A percentile compares a stretch with the other conserved stretches of the same genome.
phyloP scores from a whole-genome alignment of 345 rosid genomes.

The Eucalyptus virginea region DNA sequence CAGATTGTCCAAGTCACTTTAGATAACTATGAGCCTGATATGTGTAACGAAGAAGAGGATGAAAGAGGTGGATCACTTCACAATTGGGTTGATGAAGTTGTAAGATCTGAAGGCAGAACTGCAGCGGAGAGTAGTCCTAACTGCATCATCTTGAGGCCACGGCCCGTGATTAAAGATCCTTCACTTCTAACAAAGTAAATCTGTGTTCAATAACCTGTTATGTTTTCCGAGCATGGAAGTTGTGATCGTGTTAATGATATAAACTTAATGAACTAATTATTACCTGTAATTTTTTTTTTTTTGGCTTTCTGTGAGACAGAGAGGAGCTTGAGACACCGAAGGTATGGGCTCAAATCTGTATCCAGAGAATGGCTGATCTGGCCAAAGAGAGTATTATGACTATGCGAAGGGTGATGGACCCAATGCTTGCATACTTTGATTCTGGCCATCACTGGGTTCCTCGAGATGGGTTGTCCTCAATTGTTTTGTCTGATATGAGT shows the following conservation, averaged over 20 bases:
- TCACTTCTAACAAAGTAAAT: conserved; percentile 68
- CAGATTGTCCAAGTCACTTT: conserved; percentile 73
- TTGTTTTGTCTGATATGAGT: conserved; percentile 66
- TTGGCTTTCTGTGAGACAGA: conserved; percentile 20
- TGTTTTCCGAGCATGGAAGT: not conserved
- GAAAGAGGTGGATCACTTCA: conserved; percentile 57
- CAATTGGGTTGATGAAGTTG: conserved; percentile 96
- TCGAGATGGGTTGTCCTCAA: conserved; percentile 57
- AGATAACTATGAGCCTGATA: conserved; percentile 66
- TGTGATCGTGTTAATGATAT: not conserved
- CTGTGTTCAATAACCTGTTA: not conserved
- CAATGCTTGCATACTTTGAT: conserved; percentile 70
- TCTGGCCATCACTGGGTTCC: conserved; percentile 68
- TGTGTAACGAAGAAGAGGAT: conserved; percentile 21
- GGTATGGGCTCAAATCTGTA: conserved; percentile 89
- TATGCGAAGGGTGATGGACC: conserved; percentile 72
- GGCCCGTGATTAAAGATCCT: conserved; percentile 66
- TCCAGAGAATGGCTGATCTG: conserved; percentile 85
- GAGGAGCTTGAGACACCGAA: conserved; percentile 86
- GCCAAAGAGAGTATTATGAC: conserved; percentile 90
- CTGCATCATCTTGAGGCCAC: conserved; percentile 42
- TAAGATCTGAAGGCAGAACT: conserved; percentile 82
- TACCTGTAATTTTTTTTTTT: not conserved
- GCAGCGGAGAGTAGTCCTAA: conserved; percentile 39
- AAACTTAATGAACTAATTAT: not conserved